A percentile compares a stretch with the other conserved stretches of the same genome.
Conservation (phyloP, 2,329 filamentous ascomycete species). For the Fusarium sp. region DNA sequence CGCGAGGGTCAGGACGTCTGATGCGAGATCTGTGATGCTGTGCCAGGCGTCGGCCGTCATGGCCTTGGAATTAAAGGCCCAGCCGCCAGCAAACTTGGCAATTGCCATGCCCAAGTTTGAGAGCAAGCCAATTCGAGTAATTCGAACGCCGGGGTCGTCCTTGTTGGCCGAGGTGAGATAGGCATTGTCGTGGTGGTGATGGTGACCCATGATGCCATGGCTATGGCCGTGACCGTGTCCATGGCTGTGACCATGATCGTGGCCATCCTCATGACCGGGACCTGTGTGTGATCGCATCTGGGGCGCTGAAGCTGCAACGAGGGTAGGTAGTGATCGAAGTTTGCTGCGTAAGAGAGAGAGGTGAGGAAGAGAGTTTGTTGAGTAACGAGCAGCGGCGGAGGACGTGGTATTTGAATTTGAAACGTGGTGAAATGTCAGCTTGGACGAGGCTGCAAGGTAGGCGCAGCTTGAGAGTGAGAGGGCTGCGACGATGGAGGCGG, state of each 20-base stretch:
- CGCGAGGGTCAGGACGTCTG: slow-evolving; percentile 91
- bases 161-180: slow-evolving; percentile 92
- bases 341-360: slow-evolving; percentile 39
- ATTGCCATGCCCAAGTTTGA: slow-evolving; percentile 96
- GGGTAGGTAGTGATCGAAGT: slow-evolving; percentile 31
- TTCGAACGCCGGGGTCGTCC: slow-evolving; percentile 74
- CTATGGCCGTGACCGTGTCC: slow-evolving; percentile 38
- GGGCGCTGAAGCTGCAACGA: slow-evolving; percentile 48
- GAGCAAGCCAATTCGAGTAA: slow-evolving; percentile 71
- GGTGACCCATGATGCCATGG: slow-evolving; percentile 57
- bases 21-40: slow-evolving; percentile 93
- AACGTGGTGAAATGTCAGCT: slow-evolving; percentile 30
- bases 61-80: slow-evolving; percentile 93
- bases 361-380: slow-evolving; percentile 39
- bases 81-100: slow-evolving; percentile 91
- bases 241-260: slow-evolving; percentile 37
- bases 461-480: slow-evolving; percentile 39
- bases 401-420: slow-evolving; percentile 29
- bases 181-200: slow-evolving; percentile 91
- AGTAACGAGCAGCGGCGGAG: slow-evolving; percentile 18
- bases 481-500: slow-evolving; percentile 41
- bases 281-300: slow-evolving; percentile 50
- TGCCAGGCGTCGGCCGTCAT: slow-evolving; percentile 96
- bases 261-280: slow-evolving; percentile 33
- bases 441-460: slow-evolving; percentile 40